Percentiles rank a stretch among this genome's conserved stretches.
Conservation (phyloP, 2,329 filamentous ascomycete species). For the Samsoniella hepiali region DNA sequence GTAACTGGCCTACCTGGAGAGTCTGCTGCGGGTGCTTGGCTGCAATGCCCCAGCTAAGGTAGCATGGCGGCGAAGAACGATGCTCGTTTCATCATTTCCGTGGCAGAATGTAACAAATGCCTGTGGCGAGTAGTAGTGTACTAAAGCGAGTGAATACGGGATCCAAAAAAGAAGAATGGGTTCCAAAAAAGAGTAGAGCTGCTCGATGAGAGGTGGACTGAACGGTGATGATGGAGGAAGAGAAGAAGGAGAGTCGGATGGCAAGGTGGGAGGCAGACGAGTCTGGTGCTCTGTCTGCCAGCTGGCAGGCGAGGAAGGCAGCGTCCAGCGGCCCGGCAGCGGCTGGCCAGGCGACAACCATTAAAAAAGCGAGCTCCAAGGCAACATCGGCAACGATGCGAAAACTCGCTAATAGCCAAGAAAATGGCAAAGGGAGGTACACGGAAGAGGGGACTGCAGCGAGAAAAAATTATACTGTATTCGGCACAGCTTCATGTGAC, state of each 20-base stretch:
- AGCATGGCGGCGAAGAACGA: constrained; percentile 9
- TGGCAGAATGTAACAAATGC: constrained; percentile 16
- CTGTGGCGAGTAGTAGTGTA: constrained; percentile 19
- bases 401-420: neutral
- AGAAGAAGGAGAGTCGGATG: constrained; percentile 20
- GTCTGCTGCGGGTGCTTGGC: constrained; percentile 11
- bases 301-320: constrained; percentile 10
- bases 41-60: constrained; percentile 15
- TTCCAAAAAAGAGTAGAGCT: constrained; percentile 27
- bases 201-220: constrained; percentile 24
- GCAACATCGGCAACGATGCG: neutral
- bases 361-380: neutral
- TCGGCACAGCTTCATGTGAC: neutral
- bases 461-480: neutral
- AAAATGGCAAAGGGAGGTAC: neutral
- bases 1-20: neutral
- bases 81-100: constrained; percentile 16
- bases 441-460: neutral
- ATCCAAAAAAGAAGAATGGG: constrained; percentile 32
- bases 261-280: neutral
- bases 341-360: neutral
- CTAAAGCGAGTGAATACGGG: constrained; percentile 25
- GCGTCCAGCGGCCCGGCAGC: neutral
- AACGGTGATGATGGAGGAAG: constrained; percentile 22
- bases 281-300: neutral